Evolutionary conservation across 164 flowering plant genomes (phyloP).

Genomic region (Pachysandra terminalis): DNA sequence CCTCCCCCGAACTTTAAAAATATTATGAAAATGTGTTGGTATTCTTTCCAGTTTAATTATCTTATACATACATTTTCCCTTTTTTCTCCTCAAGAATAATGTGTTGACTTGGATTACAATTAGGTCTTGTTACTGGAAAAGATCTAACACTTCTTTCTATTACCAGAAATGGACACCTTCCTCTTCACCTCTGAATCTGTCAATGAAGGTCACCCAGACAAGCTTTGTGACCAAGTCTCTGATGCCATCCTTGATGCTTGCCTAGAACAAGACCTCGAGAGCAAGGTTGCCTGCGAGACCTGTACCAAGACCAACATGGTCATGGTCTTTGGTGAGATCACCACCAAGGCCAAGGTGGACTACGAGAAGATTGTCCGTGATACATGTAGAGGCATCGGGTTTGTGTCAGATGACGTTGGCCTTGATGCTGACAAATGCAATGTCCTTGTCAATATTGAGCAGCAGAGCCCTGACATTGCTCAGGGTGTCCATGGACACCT

Average conservation of each 20-base stretch:
- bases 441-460: slow-evolving; percentile 53
- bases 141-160: neutral
- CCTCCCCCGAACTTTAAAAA: no score
- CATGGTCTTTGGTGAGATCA: slow-evolving; percentile 61
- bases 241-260: slow-evolving; percentile 74
- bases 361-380: slow-evolving; percentile 70
- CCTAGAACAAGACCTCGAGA: slow-evolving; percentile 58
- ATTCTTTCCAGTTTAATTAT: no score
- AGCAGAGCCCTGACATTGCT: slow-evolving; percentile 58
- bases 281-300: slow-evolving; percentile 62
- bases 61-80: no score
- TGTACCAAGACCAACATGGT: slow-evolving; percentile 61
- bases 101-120: neutral
- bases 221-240: slow-evolving; percentile 66
- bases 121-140: neutral
- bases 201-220: slow-evolving; percentile 72
- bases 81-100: neutral
- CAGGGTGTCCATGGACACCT: slow-evolving; percentile 68
- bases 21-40: no score
- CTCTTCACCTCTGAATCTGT: slow-evolving; percentile 69
- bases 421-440: slow-evolving; percentile 68
- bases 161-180: slow-evolving; percentile 48
- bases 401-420: slow-evolving; percentile 59
- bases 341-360: slow-evolving; percentile 54
- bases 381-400: slow-evolving; percentile 57